Percentiles rank a stretch among this genome's conserved stretches.
phyloP scores from a whole-genome alignment of 805 yeast species.

The Wickerhamiella dianesei region DNA sequence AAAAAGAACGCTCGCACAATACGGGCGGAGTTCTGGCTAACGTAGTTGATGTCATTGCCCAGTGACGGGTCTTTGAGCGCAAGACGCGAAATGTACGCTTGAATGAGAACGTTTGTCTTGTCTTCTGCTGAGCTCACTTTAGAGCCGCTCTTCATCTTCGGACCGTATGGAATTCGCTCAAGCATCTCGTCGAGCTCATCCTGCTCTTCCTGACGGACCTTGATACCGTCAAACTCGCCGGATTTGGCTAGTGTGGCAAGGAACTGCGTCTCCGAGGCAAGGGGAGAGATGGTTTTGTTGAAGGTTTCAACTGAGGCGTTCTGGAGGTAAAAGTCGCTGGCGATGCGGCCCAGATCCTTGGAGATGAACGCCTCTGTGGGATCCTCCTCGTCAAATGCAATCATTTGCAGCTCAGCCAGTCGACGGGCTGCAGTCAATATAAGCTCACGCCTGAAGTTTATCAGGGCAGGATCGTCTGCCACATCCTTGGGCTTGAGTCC shows the following conservation, averaged over 20 bases:
- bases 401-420: slow-evolving; percentile 83
- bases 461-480: slow-evolving; percentile 66
- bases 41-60: slow-evolving; percentile 76
- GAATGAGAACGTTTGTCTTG: slow-evolving; percentile 76
- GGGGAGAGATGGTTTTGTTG: slow-evolving; percentile 69
- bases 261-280: slow-evolving; percentile 85
- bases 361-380: slow-evolving; percentile 58
- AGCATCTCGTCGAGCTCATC: slow-evolving; percentile 51
- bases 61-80: slow-evolving; percentile 65
- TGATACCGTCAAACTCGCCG: slow-evolving; percentile 82
- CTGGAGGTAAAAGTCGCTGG: slow-evolving; percentile 82
- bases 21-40: slow-evolving; percentile 90
- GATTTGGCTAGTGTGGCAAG: slow-evolving; percentile 81
- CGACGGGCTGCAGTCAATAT: slow-evolving; percentile 67
- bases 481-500: slow-evolving; percentile 84
- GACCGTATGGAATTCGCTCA: slow-evolving; percentile 28
- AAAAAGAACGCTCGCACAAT: slow-evolving; percentile 82
- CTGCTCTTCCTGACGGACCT: slow-evolving; percentile 77
- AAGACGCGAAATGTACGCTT: slow-evolving; percentile 73
- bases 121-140: slow-evolving; percentile 34
- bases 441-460: slow-evolving; percentile 61
- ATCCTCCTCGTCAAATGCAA: slow-evolving; percentile 66
- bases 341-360: slow-evolving; percentile 85
- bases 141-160: neutral
- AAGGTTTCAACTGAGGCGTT: slow-evolving; percentile 80